These are phyloP conservation scores for Thymus mandschuricus DNA, from an alignment of 257 asterid species.

Conservation along the genomic window DNA sequence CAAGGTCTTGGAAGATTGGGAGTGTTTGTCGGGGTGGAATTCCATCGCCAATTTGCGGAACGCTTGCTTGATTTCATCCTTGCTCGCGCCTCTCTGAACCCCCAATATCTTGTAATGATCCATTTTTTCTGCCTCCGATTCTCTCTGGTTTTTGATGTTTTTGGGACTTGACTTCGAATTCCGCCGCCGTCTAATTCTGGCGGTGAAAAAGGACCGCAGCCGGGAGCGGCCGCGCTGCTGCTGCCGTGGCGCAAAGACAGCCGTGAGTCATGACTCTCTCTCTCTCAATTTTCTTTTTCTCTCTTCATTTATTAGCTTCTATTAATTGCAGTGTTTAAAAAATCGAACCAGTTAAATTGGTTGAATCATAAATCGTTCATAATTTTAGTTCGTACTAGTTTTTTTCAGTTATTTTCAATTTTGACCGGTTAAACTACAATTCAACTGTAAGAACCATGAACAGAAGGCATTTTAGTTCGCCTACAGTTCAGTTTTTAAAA, in stretches of 20 bases:
- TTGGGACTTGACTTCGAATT: constrained; percentile 8
- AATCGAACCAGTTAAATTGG: too few species aligned
- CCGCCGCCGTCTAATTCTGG: constrained; percentile 27
- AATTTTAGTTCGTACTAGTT: too few species aligned
- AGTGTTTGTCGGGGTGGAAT: constrained; percentile 91
- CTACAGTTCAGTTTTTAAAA: too few species aligned
- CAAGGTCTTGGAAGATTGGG: constrained; percentile 57
- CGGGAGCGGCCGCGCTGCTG: constrained; percentile 27
- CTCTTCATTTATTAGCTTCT: too few species aligned
- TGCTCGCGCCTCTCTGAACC: constrained; percentile 59
- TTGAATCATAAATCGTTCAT: too few species aligned
- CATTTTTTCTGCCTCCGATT: constrained; percentile 43
- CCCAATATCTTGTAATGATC: constrained; percentile 78
- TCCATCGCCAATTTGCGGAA: constrained; percentile 81
- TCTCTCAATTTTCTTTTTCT: neutral
- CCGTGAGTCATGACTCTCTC: constrained; percentile 23
- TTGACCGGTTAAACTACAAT: too few species aligned
- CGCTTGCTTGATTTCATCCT: constrained; percentile 85
- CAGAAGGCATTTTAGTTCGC: too few species aligned
- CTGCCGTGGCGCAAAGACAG: constrained; percentile 49
- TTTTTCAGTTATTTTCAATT: too few species aligned
- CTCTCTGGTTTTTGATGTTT: neutral
- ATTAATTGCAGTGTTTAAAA: too few species aligned
- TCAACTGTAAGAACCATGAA: too few species aligned
- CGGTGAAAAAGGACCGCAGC: constrained; percentile 29